Percentiles rank a stretch among this genome's conserved stretches.
phyloP scores from a whole-genome alignment of 163 green algal genomes.

The Chlorella variabilis region DNA sequence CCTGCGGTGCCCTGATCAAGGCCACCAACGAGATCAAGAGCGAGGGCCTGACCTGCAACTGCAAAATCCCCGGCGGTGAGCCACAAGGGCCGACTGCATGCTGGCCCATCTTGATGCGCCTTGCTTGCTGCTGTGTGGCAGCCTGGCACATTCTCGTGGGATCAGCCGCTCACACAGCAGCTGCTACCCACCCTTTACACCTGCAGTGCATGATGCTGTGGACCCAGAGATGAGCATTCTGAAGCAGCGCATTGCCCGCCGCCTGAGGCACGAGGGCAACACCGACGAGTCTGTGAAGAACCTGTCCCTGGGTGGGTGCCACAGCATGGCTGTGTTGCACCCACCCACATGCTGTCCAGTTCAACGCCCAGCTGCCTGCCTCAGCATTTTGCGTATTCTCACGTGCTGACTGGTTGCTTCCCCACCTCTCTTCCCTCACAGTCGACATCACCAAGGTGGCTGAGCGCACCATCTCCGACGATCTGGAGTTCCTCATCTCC shows the following conservation, averaged over 20 bases:
- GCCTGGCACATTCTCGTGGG: too few species aligned
- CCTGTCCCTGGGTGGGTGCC: constrained; percentile 57
- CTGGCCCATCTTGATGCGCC: too few species aligned
- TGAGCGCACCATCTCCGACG: constrained; percentile 80
- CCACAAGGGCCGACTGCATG: constrained; percentile 13
- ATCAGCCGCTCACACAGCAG: too few species aligned
- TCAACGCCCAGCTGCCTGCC: background rate
- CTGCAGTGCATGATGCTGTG: constrained; percentile 72
- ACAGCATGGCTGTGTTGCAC: background rate
- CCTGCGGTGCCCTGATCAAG: constrained; percentile 82
- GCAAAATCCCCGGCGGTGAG: constrained; percentile 55
- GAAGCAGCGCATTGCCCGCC: constrained; percentile 80
- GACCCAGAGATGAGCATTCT: constrained; percentile 93
- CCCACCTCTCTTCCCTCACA: background rate
- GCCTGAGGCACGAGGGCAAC: constrained; percentile 68
- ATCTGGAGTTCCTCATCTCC: constrained; percentile 85
- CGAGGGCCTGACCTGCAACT: constrained; percentile 53
- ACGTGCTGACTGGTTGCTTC: background rate
- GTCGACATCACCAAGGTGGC: constrained; percentile 70
- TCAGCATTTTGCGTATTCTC: too few species aligned
- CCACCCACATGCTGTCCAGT: background rate
- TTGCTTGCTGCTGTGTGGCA: background rate
- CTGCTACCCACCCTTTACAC: too few species aligned
- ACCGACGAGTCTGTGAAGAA: constrained; percentile 34
- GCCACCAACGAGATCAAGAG: constrained; percentile 61